Evolutionary conservation across 805 yeast species (phyloP).

Genomic region (Wickerhamiella galacta): DNA sequence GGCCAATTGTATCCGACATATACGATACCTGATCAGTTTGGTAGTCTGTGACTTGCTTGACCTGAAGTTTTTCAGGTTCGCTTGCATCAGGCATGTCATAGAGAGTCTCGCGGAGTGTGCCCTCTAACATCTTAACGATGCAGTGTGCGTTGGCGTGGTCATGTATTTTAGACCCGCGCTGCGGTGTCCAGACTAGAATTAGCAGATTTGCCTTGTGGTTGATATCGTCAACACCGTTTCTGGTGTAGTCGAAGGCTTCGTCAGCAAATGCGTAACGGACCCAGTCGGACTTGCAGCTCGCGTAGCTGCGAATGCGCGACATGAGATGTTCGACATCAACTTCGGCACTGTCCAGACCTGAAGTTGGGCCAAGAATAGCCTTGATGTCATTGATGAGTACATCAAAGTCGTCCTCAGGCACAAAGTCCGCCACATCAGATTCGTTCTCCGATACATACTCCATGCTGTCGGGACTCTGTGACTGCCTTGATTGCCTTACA

Average conservation of each 20-base stretch:
- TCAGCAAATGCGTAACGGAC: constrained; percentile 38
- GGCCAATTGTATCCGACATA: constrained; percentile 48
- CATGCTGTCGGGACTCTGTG: too few species aligned
- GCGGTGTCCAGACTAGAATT: constrained; percentile 56
- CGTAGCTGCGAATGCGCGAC: constrained; percentile 32
- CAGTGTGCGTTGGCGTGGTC: constrained; percentile 69
- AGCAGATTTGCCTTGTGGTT: constrained; percentile 55
- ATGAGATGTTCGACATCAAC: constrained; percentile 35
- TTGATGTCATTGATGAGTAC: constrained; percentile 22
- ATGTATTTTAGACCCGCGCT: constrained; percentile 45
- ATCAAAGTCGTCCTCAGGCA: constrained; percentile 14
- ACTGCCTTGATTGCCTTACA: too few species aligned
- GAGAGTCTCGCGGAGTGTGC: constrained; percentile 38
- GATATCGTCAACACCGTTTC: constrained; percentile 62
- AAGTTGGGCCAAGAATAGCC: constrained; percentile 22
- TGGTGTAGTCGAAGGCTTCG: constrained; percentile 32
- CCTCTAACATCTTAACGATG: constrained; percentile 51
- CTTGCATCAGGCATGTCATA: constrained; percentile 31
- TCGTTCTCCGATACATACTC: too few species aligned
- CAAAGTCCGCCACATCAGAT: constrained; percentile 3
- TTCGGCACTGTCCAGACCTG: constrained; percentile 28
- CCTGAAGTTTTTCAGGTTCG: constrained; percentile 15
- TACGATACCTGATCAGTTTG: constrained; percentile 35
- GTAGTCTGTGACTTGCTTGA: constrained; percentile 17
- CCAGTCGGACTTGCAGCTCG: constrained; percentile 40